Evolutionary conservation across 305 asterid species (phyloP).

Genomic region (Stenogyne calaminthoides): DNA sequence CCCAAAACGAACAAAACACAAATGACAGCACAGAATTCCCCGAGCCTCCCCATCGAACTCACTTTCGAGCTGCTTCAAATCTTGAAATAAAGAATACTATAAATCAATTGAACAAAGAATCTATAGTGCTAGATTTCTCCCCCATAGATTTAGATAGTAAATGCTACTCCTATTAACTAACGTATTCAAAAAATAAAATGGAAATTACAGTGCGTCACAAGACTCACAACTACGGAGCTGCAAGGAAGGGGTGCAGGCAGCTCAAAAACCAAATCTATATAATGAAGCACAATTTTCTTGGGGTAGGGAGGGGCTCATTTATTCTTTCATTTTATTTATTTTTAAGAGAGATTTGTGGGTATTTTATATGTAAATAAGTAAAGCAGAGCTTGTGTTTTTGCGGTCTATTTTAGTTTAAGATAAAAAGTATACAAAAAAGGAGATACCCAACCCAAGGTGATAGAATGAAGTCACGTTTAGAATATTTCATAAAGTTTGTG

Average conservation of each 20-base stretch:
- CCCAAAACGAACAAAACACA: constrained; percentile 34
- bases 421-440: constrained; percentile 10
- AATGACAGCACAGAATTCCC: constrained; percentile 46
- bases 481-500: constrained; percentile 35
- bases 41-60: constrained; percentile 43
- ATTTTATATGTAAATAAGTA: constrained; percentile 7
- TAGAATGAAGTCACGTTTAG: constrained; percentile 38
- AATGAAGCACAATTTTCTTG: constrained; percentile 9
- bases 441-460: constrained; percentile 32
- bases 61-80: constrained; percentile 26
- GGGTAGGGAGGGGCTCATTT: constrained; percentile 17
- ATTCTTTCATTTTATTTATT: neutral
- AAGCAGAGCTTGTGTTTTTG: constrained; percentile 38
- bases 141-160: constrained; percentile 11
- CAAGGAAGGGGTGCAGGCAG: constrained; percentile 22
- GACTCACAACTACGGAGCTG: constrained; percentile 9
- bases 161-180: neutral
- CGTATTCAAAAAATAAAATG: neutral
- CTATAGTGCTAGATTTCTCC: constrained; percentile 11
- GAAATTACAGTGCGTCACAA: neutral
- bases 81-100: constrained; percentile 16
- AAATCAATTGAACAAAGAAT: neutral
- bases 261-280: constrained; percentile 28
- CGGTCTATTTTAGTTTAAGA: constrained; percentile 33
- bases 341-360: neutral